phyloP scores from a whole-genome alignment of 2,329 filamentous ascomycete species.

The Alternaria novae-zelandiae region DNA sequence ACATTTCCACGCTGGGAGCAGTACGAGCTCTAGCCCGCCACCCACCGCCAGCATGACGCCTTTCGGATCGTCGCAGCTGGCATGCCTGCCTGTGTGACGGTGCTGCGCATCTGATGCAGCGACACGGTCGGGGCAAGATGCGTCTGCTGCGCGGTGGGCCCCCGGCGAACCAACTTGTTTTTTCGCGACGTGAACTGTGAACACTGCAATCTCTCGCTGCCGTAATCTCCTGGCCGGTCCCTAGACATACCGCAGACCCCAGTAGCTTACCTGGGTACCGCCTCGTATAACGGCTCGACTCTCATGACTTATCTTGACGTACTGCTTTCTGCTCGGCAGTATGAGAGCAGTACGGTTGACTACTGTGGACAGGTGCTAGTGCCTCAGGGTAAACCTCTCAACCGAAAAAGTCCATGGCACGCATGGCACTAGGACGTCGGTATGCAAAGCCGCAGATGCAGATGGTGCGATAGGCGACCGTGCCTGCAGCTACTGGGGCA shows the following conservation, averaged over 20 bases:
- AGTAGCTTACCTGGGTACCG: conserved; percentile 11
- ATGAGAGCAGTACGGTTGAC: background rate
- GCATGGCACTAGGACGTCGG: conserved; percentile 6
- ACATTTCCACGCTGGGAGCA: background rate
- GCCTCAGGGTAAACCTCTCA: conserved; percentile 6
- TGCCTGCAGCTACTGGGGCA: conserved; percentile 11
- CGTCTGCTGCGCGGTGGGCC: conserved; percentile 17
- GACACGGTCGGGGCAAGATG: conserved; percentile 8
- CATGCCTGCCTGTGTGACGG: background rate
- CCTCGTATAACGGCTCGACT: conserved; percentile 8
- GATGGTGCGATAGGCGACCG: background rate
- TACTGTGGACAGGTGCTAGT: background rate
- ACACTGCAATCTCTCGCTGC: conserved; percentile 27
- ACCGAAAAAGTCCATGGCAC: conserved; percentile 3
- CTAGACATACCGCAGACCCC: conserved; percentile 12
- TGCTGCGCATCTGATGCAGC: background rate
- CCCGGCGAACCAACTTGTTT: conserved; percentile 23
- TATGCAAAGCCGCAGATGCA: conserved; percentile 10
- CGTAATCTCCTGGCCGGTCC: conserved; percentile 16
- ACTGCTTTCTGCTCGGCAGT: background rate
- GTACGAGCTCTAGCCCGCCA: conserved; percentile 1
- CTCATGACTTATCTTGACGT: conserved; percentile 2
- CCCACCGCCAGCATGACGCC: conserved; percentile 20
- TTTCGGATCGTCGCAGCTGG: conserved; percentile 11
- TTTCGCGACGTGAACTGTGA: conserved; percentile 25